Percentiles rank a stretch among this genome's conserved stretches.
phyloP scores from a whole-genome alignment of 257 asterid genomes.

The Ajuga chamaepitys region DNA sequence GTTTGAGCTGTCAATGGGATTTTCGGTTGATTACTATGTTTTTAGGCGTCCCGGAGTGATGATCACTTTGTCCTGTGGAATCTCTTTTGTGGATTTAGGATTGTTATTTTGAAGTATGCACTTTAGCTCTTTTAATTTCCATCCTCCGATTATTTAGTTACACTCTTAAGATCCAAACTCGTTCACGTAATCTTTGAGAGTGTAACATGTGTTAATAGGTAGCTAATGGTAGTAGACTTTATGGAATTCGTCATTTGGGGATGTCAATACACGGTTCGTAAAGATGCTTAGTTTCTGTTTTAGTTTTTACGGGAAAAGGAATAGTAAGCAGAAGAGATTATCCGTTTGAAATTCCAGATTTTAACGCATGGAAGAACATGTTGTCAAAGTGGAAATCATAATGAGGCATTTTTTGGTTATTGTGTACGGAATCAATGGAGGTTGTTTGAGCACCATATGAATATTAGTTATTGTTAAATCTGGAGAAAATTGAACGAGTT shows the following conservation, averaged over 20 bases:
- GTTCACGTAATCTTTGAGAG: neutral
- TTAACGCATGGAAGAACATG: neutral
- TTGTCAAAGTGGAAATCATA: neutral
- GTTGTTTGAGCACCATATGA: neutral
- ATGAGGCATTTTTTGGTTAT: neutral
- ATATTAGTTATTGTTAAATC: neutral
- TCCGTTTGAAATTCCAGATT: neutral
- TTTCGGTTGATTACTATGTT: neutral
- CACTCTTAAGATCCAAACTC: neutral
- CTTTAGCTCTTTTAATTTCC: neutral
- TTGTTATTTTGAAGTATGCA: neutral
- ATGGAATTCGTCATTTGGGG: neutral
- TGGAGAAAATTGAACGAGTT: too few relatives aligned
- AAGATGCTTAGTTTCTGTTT: neutral
- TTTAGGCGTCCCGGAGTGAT: too few relatives aligned
- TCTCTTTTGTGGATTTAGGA: neutral
- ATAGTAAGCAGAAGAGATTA: neutral
- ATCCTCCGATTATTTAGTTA: neutral
- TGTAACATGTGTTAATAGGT: neutral
- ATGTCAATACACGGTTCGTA: neutral
- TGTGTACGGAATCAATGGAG: neutral
- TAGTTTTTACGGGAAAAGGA: neutral
- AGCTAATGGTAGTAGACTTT: neutral
- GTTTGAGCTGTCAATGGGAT: neutral
- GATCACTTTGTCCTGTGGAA: neutral